Evolutionary conservation across 257 asterid genomes (phyloP).

Genomic region (Striga asiatica): DNA sequence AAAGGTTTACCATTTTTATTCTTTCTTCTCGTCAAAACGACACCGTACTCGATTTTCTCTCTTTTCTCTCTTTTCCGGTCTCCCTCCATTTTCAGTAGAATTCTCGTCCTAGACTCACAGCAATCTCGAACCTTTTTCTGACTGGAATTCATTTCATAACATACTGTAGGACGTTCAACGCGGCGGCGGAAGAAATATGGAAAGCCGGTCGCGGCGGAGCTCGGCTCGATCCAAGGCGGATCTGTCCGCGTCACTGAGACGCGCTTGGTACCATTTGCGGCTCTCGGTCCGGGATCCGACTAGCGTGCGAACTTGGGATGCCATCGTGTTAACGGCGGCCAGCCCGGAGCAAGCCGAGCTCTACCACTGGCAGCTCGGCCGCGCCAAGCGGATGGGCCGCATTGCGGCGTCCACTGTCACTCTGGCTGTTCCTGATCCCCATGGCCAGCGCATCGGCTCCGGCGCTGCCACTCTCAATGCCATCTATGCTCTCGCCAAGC

Average conservation of each 20-base stretch:
- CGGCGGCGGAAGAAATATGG: slow-evolving; percentile 14
- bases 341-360: slow-evolving; percentile 94
- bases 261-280: slow-evolving; percentile 83
- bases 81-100: slow-evolving; percentile 5
- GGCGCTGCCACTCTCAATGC: slow-evolving; percentile 94
- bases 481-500: slow-evolving; percentile 51
- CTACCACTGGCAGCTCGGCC: slow-evolving; percentile 75
- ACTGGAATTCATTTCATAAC: slow-evolving; percentile 2
- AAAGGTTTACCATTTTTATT: too few relatives aligned
- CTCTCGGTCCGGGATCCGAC: slow-evolving; percentile 70
- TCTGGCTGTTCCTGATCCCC: slow-evolving; percentile 81
- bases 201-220: slow-evolving; percentile 20
- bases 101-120: neutral
- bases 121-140: neutral
- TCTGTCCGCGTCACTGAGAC: slow-evolving; percentile 41
- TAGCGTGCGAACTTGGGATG: slow-evolving; percentile 89
- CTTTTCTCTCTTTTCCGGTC: too few relatives aligned
- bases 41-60: too few relatives aligned
- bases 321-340: slow-evolving; percentile 83
- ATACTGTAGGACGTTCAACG: slow-evolving; percentile 9
- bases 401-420: slow-evolving; percentile 68
- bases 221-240: slow-evolving; percentile 36
- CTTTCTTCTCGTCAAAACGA: too few relatives aligned
- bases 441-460: slow-evolving; percentile 87
- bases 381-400: slow-evolving; percentile 83